phyloP scores from a whole-genome alignment of 225 moss, liverwort and hornwort genomes.

The Bryoerythrophyllum caledonicum region DNA sequence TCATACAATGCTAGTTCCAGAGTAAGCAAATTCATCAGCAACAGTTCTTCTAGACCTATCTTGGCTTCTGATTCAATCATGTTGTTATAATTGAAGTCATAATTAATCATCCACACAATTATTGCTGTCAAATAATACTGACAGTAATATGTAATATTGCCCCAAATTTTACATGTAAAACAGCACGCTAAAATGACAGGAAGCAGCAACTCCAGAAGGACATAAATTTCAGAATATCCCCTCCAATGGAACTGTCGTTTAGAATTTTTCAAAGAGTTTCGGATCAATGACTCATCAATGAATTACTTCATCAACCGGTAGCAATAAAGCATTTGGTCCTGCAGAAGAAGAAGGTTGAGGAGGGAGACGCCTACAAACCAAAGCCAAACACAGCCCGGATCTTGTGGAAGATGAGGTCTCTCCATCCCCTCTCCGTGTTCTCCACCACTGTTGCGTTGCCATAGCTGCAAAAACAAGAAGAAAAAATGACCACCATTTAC shows the following conservation, averaged over 20 bases:
- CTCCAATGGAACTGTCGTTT: conserved; percentile 14
- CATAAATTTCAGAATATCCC: background rate
- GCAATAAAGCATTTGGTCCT: conserved; percentile 11
- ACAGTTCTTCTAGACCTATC: too few relatives aligned
- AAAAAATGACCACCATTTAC: background rate
- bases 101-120: too few relatives aligned
- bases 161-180: background rate
- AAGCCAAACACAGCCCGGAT: conserved; percentile 98
- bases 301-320: conserved; percentile 16
- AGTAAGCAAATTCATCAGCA: too few relatives aligned
- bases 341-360: background rate
- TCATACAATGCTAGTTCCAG: too few relatives aligned
- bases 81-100: too few relatives aligned
- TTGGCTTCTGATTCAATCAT: too few relatives aligned
- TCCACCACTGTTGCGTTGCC: conserved; percentile 94
- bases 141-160: too few relatives aligned
- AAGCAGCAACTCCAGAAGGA: background rate
- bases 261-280: conserved; percentile 25
- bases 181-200: background rate
- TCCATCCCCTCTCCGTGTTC: conserved; percentile 97
- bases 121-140: too few relatives aligned
- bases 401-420: conserved; percentile 95
- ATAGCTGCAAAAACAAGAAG: conserved; percentile 52
- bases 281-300: conserved; percentile 19
- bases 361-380: conserved; percentile 51